Evolutionary conservation across 441 rosid genomes (phyloP), one percentile per base, ranked within the genome.

Genomic region (Aquilaria agallochum): DNA sequence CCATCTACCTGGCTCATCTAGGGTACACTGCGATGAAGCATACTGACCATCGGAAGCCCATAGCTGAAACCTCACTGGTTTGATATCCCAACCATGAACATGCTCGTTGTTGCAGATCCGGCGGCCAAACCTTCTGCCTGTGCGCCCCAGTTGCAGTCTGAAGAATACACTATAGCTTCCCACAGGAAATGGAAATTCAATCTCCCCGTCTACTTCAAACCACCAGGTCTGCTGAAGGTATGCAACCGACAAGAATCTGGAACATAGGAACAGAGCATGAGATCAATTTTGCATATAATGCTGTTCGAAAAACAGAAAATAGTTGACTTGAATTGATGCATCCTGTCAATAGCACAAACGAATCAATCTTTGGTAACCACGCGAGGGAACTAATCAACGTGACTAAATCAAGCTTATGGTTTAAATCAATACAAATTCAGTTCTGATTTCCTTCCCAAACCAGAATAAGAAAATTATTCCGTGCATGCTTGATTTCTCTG

Each of bases 191-290:
- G 96, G 94, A 68, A 94, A 91, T 65, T 94, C 96, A 10, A 94
- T 74, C 68, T 86, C 90, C 2, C 99, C 96, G 11, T 79, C 74
- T 5, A 90, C 95, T 76, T 93, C 96, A 56, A 90, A 79, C 98
- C 98, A 93, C 98, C 98, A 93, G 48, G 73, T 89, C 80, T 91
- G 99, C 76, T 94, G 96, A 55, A 94, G 97, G 78, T 89, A 94
- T 30, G 97, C 96, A 56, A 94, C 76, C 6, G 85, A 81, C 3
- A 64, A 46, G 59, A 94, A 94, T 71, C 99, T 95, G 46, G 11
- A 36, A 45, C 60, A 63, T 45, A 55, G 55, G 62, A 36, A 60
- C 48, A 67, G 73, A 62, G 54, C 20, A 57, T 11, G 12, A 31
- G 56, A 73, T 74, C 46, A 76, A 58, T 48, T 64, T 49, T 33